A percentile compares a stretch with the other conserved stretches of the same genome.
Evolutionary conservation across 2,329 filamentous ascomycete genomes (phyloP).

Genomic region (Colletotrichum sansevieriae): DNA sequence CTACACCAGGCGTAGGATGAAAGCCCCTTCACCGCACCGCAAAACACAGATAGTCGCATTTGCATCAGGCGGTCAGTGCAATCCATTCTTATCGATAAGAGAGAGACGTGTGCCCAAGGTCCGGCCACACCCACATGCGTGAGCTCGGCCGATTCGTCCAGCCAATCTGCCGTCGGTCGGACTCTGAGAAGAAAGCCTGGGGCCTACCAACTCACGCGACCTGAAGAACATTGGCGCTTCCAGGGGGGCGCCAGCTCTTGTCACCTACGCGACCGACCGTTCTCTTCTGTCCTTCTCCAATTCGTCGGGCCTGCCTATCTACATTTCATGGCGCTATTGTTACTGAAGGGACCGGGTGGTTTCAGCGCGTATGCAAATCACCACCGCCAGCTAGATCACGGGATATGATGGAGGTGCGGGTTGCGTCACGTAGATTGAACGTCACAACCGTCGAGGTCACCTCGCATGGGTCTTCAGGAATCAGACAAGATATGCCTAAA

Average conservation of each 20-base stretch:
- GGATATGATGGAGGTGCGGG: background rate
- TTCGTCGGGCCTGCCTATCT: background rate
- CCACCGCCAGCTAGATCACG: background rate
- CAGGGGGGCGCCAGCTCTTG: background rate
- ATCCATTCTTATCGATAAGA: conserved; percentile 20
- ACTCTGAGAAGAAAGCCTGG: conserved; percentile 3
- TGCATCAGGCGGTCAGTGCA: background rate
- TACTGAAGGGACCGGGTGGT: no score
- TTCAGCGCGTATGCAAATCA: no score
- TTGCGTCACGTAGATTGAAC: conserved; percentile 4
- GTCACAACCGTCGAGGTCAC: conserved; percentile 1
- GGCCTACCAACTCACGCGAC: conserved; percentile 34
- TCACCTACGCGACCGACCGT: background rate
- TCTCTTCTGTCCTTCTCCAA: background rate
- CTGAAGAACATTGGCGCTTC: conserved; percentile 9
- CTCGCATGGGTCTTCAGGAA: background rate
- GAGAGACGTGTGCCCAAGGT: background rate
- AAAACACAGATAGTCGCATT: no score
- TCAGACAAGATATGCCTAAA: background rate
- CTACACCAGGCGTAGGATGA: no score
- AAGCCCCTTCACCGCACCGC: no score
- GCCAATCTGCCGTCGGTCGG: conserved; percentile 23
- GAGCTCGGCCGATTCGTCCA: conserved; percentile 17
- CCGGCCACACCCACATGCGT: conserved; percentile 21
- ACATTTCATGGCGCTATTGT: no score